Base-by-base conservation (phyloP, 139 green algal genomes). In the Astrephomene gubernaculifera region DNA sequence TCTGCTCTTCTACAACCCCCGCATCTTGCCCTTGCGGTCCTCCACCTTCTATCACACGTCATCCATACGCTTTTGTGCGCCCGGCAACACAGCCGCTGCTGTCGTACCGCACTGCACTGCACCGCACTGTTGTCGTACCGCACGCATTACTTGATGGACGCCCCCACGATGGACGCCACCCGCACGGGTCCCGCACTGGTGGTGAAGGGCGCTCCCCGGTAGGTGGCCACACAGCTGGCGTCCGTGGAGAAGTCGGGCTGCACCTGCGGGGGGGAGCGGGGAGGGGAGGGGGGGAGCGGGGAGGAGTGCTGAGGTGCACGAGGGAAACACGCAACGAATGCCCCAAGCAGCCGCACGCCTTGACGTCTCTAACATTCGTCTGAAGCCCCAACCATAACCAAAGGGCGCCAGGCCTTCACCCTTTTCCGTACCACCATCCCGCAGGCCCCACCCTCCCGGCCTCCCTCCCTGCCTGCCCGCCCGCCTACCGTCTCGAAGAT, bases 401-500 rank as follows among this genome's bases (percentile, higher is more conserved):
- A n/a, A n/a, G n/a, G n/a, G n/a, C n/a, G n/a, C n/a, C n/a, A n/a
- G n/a, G n/a, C n/a, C n/a, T n/a, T n/a, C n/a, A n/a, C n/a, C n/a
- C n/a, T n/a, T n/a, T n/a, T n/a, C n/a, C n/a, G n/a, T n/a, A n/a
- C n/a, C n/a, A n/a, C n/a, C n/a, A n/a, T n/a, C n/a, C n/a, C n/a
- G n/a, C n/a, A n/a, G n/a, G n/a, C n/a, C n/a, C n/a, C n/a, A 44
- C 7, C 7, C 64, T n/a, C 64, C 33, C 35, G 27, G 35, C 35
- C 21, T 9, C 67, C 38, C 12, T 35, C 10, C 38, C 35, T 45
- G 17, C 35, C 4, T 1, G 33, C 9, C 64, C 35, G 2, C 35
- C 64, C 64, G 17, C 36, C 65, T 38, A 96, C 93, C 69, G 81
- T 85, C 85, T 98, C 95, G 78, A 95, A 95, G 24, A 96, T 78